These are phyloP conservation scores for Solanum pennellii DNA, from an alignment of 257 asterid species.

Conservation along the genomic window DNA sequence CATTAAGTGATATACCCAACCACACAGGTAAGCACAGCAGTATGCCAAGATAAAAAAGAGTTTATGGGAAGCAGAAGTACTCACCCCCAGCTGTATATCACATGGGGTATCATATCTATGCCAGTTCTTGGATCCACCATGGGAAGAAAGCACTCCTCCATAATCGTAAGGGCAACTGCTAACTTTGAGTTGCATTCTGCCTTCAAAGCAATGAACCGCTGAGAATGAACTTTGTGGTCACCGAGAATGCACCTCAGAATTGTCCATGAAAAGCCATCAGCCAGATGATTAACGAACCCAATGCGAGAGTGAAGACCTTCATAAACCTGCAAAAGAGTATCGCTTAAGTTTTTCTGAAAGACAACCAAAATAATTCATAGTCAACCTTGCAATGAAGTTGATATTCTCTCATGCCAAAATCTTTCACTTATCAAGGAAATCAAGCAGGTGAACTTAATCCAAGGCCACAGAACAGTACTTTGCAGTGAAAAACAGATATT, in stretches of 20 bases:
- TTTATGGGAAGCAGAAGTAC: conserved; percentile 8
- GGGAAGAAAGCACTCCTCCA: conserved; percentile 97
- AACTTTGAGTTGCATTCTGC: conserved; percentile 96
- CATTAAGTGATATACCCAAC: background rate
- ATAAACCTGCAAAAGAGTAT: conserved; percentile 45
- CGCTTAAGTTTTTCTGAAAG: background rate
- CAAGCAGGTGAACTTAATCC: background rate
- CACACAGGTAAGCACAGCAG: background rate
- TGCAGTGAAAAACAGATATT: background rate
- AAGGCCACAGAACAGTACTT: background rate
- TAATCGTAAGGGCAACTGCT: conserved; percentile 91
- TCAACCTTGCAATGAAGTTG: background rate
- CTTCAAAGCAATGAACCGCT: conserved; percentile 46
- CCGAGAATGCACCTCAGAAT: conserved; percentile 77
- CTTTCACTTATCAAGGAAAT: background rate
- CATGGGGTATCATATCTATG: conserved; percentile 96
- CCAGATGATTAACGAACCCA: conserved; percentile 51
- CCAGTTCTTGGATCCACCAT: conserved; percentile 96
- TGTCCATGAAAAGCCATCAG: conserved; percentile 70
- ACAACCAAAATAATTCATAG: background rate
- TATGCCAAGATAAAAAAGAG: background rate
- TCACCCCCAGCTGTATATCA: conserved; percentile 93
- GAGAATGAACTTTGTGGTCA: conserved; percentile 64
- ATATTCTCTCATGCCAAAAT: background rate
- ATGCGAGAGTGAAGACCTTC: conserved; percentile 58